A percentile compares a stretch with the other conserved stretches of the same genome.
phyloP scores from a whole-genome alignment of 2,329 filamentous ascomycete genomes.

The Fusarium armeniacum region DNA sequence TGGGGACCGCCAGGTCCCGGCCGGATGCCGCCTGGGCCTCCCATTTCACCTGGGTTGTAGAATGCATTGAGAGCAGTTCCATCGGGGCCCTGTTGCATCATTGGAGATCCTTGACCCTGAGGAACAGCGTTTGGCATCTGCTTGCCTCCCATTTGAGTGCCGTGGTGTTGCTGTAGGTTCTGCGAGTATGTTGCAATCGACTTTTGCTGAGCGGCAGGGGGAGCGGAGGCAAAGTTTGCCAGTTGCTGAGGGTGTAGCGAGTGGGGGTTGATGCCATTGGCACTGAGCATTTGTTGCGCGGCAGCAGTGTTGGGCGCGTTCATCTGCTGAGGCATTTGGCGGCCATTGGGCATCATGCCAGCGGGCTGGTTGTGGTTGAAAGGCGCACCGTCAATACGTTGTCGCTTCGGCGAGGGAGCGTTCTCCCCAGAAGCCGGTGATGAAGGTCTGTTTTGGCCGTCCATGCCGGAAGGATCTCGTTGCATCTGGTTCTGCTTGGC shows the following conservation, averaged over 20 bases:
- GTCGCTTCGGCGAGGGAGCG: conserved; percentile 91
- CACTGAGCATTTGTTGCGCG: conserved; percentile 72
- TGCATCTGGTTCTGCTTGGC: conserved; percentile 87
- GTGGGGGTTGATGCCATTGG: conserved; percentile 81
- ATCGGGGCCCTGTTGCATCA: conserved; percentile 82
- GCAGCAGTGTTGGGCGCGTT: conserved; percentile 63
- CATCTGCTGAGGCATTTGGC: conserved; percentile 80
- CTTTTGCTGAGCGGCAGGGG: conserved; percentile 79
- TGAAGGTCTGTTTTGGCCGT: conserved; percentile 82
- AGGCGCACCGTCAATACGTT: conserved; percentile 77
- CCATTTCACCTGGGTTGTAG: conserved; percentile 75
- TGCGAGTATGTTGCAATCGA: conserved; percentile 89
- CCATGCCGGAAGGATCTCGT: conserved; percentile 87
- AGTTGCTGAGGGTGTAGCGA: conserved; percentile 83
- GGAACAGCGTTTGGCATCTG: conserved; percentile 81
- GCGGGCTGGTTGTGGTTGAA: conserved; percentile 79
- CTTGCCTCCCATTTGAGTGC: conserved; percentile 84
- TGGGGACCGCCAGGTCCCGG: conserved; percentile 63
- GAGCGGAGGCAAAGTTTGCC: conserved; percentile 69
- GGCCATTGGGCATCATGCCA: conserved; percentile 79
- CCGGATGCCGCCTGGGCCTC: conserved; percentile 70
- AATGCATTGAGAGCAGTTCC: conserved; percentile 68
- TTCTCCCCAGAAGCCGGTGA: conserved; percentile 89
- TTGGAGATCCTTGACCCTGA: conserved; percentile 82
- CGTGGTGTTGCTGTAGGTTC: conserved; percentile 85